phyloP scores from a whole-genome alignment of 805 yeast genomes.

The Starmerella kuoi region DNA sequence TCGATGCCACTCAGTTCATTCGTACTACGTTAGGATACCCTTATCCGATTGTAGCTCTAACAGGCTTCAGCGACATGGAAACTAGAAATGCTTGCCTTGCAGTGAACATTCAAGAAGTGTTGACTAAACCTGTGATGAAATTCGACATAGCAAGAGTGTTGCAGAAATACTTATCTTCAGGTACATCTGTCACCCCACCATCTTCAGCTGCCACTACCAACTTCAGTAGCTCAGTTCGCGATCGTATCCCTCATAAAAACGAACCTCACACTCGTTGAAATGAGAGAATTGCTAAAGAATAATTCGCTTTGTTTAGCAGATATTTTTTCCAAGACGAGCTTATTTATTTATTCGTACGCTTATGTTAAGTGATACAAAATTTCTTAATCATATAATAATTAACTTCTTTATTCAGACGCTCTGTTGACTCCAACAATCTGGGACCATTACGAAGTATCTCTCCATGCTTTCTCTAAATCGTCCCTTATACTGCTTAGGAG shows the following conservation, averaged over 20 bases:
- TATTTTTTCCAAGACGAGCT: too few species aligned
- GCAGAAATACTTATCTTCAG: conserved; percentile 4
- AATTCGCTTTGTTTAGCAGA: too few species aligned
- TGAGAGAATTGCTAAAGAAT: too few species aligned
- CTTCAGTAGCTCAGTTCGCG: too few species aligned
- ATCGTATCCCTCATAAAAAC: too few species aligned
- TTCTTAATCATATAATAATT: too few species aligned
- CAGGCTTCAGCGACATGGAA: conserved; percentile 86
- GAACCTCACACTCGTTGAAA: too few species aligned
- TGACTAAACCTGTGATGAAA: conserved; percentile 69
- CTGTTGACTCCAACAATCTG: conserved; percentile 40
- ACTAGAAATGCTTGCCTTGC: conserved; percentile 69
- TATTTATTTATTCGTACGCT: too few species aligned
- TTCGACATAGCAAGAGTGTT: conserved; percentile 12
- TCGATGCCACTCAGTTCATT: conserved; percentile 36
- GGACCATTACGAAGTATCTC: conserved; percentile 84
- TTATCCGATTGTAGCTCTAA: conserved; percentile 78
- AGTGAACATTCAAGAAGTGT: conserved; percentile 78
- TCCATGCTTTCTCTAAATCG: conserved; percentile 98
- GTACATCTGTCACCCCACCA: too few species aligned
- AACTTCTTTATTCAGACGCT: too few species aligned
- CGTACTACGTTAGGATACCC: conserved; percentile 50
- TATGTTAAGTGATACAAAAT: too few species aligned
- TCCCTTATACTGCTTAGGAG: conserved; percentile 90
- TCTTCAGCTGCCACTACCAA: too few species aligned